Base-by-base conservation (phyloP, 768 basidiomycete species). In the Suillus tomentosus region DNA sequence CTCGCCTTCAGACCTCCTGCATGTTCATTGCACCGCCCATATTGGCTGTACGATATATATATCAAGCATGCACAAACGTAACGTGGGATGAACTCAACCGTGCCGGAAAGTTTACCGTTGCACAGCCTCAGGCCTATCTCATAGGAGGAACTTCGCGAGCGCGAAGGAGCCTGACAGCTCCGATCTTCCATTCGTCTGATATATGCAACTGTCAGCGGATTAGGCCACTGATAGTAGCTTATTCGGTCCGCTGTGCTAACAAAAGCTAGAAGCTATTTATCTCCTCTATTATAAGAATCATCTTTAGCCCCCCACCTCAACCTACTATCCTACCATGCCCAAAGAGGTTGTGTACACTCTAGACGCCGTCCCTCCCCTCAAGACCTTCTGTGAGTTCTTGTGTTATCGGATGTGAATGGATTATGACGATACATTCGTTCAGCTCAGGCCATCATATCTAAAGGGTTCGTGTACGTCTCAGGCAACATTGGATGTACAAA, bases 391-490 rank as follows among this genome's bases (percentile, higher is more conserved):
- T 79, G 50, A 42, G 73, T 69, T 4, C 31, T 22, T 3, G 6
- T 19, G 2, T 17, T 13, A 3, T 22, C 9, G 11, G 24, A 8
- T 37, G 31, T 19, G 22, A 5, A 15, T 31, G 3, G 10, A 14
- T n/a, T 17, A 8, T 51, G 31, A 40, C 39, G 15, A 51, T 66
- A 48, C 24, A 8, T 17, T n/a, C 53, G 9, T 58, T n/a, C 65
- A 79, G 78, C 79, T 22, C 79, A 80, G 64, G 79, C 72, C 1
- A 71, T 76, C n/a, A 69, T 78, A 51, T 78, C 78, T 5, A 68
- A 67, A 19, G 72, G 74, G 13, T 72, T 62, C 9, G 71, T 80
- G 14, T 81, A 80, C n/a, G 75, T 78, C 31, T 81, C 80, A 11
- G 80, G 80, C 2, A 79, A 72, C 67, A 73, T 81, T 56, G 80